phyloP scores from a whole-genome alignment of 1,139 yeast genomes.

The Kodamaea ohmeri region DNA sequence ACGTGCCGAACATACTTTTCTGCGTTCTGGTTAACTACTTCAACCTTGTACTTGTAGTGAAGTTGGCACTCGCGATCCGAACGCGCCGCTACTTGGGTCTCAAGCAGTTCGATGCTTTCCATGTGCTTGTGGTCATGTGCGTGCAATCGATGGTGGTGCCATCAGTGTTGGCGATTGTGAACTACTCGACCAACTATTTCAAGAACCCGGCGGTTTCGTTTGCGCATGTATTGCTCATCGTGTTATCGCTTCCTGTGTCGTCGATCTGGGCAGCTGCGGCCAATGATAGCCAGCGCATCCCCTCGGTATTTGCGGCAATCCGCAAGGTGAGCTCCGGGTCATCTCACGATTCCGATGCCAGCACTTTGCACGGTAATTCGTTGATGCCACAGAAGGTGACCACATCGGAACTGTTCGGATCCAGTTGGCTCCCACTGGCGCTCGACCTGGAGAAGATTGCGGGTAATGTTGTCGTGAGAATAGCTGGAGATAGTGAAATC shows the following conservation, averaged over 20 bases:
- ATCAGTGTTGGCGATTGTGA: slow-evolving; percentile 58
- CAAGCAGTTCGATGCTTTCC: slow-evolving; percentile 77
- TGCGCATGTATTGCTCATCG: slow-evolving; percentile 35
- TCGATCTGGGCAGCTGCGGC: slow-evolving; percentile 84
- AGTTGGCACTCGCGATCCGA: slow-evolving; percentile 64
- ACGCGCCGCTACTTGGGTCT: slow-evolving; percentile 75
- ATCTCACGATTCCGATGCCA: neutral
- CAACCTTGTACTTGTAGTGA: slow-evolving; percentile 56
- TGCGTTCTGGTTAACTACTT: slow-evolving; percentile 65
- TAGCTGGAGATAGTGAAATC: too few species aligned
- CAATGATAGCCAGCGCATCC: slow-evolving; percentile 36
- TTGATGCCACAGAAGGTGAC: slow-evolving; percentile 1
- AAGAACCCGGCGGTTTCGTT: slow-evolving; percentile 19
- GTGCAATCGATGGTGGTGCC: slow-evolving; percentile 84
- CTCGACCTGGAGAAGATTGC: neutral
- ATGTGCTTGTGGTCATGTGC: slow-evolving; percentile 74
- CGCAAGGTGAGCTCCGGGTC: neutral
- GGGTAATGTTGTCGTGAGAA: too few species aligned
- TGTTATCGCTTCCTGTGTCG: slow-evolving; percentile 73
- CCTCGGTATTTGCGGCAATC: slow-evolving; percentile 16
- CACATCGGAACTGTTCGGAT: neutral
- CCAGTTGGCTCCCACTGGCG: neutral
- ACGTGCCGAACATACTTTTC: slow-evolving; percentile 60
- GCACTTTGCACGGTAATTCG: slow-evolving; percentile 1
- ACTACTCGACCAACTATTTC: slow-evolving; percentile 28